Evolutionary conservation across 306 rosid genomes (phyloP).

Genomic region (Rosa rugosa): DNA sequence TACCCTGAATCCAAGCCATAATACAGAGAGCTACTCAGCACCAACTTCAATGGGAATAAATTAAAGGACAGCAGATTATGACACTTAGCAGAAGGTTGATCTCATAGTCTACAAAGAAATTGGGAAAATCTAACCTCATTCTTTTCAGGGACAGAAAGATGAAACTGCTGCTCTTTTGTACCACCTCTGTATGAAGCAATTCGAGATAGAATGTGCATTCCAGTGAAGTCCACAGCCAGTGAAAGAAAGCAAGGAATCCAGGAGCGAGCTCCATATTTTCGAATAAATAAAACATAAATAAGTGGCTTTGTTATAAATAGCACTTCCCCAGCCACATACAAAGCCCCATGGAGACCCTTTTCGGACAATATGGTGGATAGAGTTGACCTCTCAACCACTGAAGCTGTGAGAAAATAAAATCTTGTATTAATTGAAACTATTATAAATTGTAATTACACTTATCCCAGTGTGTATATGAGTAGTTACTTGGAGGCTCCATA

Average conservation of each 20-base stretch:
- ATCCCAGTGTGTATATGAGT: not conserved
- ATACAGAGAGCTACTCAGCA: constrained; percentile 18
- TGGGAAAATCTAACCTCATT: constrained; percentile 69
- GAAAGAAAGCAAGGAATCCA: constrained; percentile 96
- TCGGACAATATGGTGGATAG: constrained; percentile 57
- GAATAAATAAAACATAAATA: constrained; percentile 73
- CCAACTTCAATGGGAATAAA: constrained; percentile 15
- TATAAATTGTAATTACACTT: not conserved
- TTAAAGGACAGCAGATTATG: not conserved
- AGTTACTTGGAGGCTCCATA: constrained; percentile 56
- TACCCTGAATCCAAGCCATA: constrained; percentile 51
- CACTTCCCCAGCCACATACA: constrained; percentile 67
- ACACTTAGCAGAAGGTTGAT: constrained; percentile 8
- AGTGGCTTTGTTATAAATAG: constrained; percentile 79
- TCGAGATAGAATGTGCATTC: constrained; percentile 57
- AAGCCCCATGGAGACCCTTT: constrained; percentile 69
- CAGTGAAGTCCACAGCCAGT: constrained; percentile 59
- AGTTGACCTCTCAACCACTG: constrained; percentile 51
- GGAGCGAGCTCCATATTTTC: constrained; percentile 63
- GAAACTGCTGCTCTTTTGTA: constrained; percentile 39
- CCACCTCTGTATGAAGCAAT: constrained; percentile 41
- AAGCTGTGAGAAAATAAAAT: constrained; percentile 45
- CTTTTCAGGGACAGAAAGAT: constrained; percentile 65
- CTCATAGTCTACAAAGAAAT: constrained; percentile 6
- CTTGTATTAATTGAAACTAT: constrained; percentile 30